Evolutionary conservation across 1,284 basidiomycete genomes (phyloP).

Genomic region (Cryptococcus deneoformans): DNA sequence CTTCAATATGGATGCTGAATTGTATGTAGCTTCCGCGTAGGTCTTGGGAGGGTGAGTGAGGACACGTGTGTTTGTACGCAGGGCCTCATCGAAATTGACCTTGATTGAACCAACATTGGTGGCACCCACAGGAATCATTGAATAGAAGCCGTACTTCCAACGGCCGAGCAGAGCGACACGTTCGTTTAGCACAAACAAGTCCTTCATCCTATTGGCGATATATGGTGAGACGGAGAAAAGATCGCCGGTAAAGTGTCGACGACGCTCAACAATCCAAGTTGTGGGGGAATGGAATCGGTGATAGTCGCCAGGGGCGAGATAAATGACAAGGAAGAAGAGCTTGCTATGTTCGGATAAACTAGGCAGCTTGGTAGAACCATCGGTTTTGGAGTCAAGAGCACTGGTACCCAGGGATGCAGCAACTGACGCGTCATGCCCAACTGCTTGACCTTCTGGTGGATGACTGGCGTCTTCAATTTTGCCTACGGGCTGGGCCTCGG

Average conservation of each 20-base stretch:
- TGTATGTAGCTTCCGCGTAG: slow-evolving; percentile 89
- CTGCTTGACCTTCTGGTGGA: slow-evolving; percentile 44
- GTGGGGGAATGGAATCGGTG: slow-evolving; percentile 96
- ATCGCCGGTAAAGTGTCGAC: slow-evolving; percentile 95
- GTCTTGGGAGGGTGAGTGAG: slow-evolving; percentile 74
- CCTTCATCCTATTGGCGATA: slow-evolving; percentile 86
- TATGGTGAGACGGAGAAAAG: slow-evolving; percentile 96
- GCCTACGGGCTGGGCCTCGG: slow-evolving; percentile 9
- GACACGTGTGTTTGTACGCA: slow-evolving; percentile 78
- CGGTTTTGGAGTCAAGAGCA: slow-evolving; percentile 55
- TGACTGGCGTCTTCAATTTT: slow-evolving; percentile 42
- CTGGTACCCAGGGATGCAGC: slow-evolving; percentile 42
- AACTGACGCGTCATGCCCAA: slow-evolving; percentile 62
- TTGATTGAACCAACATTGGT: slow-evolving; percentile 98
- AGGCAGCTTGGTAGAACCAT: slow-evolving; percentile 47
- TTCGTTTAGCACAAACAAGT: slow-evolving; percentile 96
- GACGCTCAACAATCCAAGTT: slow-evolving; percentile 94
- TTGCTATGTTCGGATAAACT: slow-evolving; percentile 61
- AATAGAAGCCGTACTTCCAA: slow-evolving; percentile 95
- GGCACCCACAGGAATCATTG: slow-evolving; percentile 96
- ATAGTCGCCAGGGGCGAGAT: slow-evolving; percentile 98
- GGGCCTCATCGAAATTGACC: slow-evolving; percentile 90
- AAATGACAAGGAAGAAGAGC: slow-evolving; percentile 91
- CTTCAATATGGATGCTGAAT: slow-evolving; percentile 73
- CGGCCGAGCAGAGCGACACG: slow-evolving; percentile 93